Conservation (phyloP, 176 grass and related monocot genomes). For the Saccharum spontaneum region DNA sequence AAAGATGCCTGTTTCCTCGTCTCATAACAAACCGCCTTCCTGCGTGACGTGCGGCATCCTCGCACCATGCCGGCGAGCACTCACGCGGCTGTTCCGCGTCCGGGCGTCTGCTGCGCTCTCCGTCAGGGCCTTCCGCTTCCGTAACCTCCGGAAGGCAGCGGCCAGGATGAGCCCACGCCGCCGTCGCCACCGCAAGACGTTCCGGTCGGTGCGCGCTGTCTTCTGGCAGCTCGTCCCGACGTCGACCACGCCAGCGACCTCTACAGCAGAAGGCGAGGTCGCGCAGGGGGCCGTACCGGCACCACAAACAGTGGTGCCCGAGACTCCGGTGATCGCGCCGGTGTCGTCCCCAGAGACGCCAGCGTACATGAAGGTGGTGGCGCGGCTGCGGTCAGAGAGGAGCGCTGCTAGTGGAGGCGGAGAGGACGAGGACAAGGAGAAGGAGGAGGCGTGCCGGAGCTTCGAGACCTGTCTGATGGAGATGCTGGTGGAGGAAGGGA, state of each 20-base stretch:
- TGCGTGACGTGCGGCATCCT: slow-evolving; percentile 51
- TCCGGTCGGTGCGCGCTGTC: slow-evolving; percentile 38
- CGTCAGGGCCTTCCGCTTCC: slow-evolving; percentile 58
- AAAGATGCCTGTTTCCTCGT: neutral
- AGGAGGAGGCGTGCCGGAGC: slow-evolving; percentile 49
- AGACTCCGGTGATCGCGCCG: neutral
- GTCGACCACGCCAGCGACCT: neutral
- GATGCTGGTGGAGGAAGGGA: slow-evolving; percentile 69
- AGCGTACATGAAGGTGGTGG: slow-evolving; percentile 53
- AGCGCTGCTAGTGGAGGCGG: neutral
- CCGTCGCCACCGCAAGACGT: slow-evolving; percentile 20
- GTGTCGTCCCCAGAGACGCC: slow-evolving; percentile 57
- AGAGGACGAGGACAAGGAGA: neutral
- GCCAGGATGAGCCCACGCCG: slow-evolving; percentile 42
- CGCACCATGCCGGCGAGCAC: slow-evolving; percentile 41
- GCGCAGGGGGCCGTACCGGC: neutral
- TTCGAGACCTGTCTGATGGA: slow-evolving; percentile 68
- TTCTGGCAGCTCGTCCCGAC: slow-evolving; percentile 55
- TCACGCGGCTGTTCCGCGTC: slow-evolving; percentile 54
- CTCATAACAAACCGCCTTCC: neutral
- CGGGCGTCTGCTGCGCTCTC: slow-evolving; percentile 21
- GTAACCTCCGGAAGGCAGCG: slow-evolving; percentile 51
- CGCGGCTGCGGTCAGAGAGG: slow-evolving; percentile 39
- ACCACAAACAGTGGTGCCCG: neutral
- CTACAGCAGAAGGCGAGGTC: neutral